phyloP scores from a whole-genome alignment of 2,329 filamentous ascomycete genomes.

The Calycina marina region DNA sequence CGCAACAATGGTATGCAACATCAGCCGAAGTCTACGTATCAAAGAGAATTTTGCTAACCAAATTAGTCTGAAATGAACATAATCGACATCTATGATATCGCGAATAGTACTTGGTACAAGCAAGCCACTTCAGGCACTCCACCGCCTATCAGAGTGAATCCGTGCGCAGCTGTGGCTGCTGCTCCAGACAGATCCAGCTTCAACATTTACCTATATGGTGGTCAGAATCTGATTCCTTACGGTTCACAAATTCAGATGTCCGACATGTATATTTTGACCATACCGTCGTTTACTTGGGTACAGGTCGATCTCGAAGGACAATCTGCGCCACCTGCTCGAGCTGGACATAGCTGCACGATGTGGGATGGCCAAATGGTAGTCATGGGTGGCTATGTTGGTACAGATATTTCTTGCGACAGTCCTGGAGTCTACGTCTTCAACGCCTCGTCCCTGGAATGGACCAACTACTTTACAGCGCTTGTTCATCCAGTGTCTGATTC shows the following conservation, averaged over 20 bases:
- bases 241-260: slow-evolving; percentile 44
- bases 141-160: slow-evolving; percentile 54
- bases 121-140: slow-evolving; percentile 51
- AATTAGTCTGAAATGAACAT: slow-evolving; percentile 41
- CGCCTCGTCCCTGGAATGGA: slow-evolving; percentile 48
- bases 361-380: slow-evolving; percentile 59
- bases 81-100: slow-evolving; percentile 67
- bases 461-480: slow-evolving; percentile 36
- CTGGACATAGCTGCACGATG: slow-evolving; percentile 54
- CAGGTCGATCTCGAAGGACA: slow-evolving; percentile 40
- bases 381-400: slow-evolving; percentile 53
- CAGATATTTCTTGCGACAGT: slow-evolving; percentile 45
- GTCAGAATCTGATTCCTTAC: slow-evolving; percentile 55
- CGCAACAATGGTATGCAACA: slow-evolving; percentile 48
- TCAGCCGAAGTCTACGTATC: too few species aligned
- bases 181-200: slow-evolving; percentile 60
- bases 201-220: slow-evolving; percentile 66
- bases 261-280: slow-evolving; percentile 61
- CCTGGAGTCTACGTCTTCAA: slow-evolving; percentile 64
- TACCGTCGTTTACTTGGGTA: slow-evolving; percentile 63
- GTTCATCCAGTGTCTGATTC: background rate
- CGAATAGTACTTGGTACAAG: slow-evolving; percentile 56
- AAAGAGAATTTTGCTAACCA: too few species aligned
- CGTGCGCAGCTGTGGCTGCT: slow-evolving; percentile 54
- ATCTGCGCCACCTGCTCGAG: slow-evolving; percentile 42